phyloP scores from a whole-genome alignment of 2,329 filamentous ascomycete genomes.

The Harringtonia aguacate region DNA sequence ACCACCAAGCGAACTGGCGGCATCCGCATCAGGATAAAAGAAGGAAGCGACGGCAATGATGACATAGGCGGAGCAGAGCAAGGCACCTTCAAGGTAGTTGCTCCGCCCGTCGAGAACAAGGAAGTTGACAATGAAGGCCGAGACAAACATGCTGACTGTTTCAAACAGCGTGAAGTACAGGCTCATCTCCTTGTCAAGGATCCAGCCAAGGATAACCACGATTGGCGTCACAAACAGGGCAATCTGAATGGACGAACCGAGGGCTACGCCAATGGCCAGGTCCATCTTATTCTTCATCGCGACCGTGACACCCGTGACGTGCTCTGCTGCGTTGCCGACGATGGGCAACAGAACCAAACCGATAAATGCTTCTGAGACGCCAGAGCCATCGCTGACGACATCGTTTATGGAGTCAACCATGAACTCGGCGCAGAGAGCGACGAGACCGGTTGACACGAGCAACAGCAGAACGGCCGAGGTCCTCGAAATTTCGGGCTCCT shows the following conservation, averaged over 20 bases:
- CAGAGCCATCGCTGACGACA: constrained; percentile 32
- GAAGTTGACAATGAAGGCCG: constrained; percentile 62
- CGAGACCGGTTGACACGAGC: constrained; percentile 40
- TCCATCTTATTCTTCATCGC: constrained; percentile 51
- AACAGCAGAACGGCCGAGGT: constrained; percentile 38
- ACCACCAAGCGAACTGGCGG: constrained; percentile 13
- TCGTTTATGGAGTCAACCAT: constrained; percentile 48
- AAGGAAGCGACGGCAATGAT: constrained; percentile 18
- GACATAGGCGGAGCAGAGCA: constrained; percentile 18
- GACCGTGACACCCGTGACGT: constrained; percentile 50
- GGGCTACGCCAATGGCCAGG: constrained; percentile 48
- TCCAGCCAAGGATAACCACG: constrained; percentile 50
- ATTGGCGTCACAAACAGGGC: constrained; percentile 50
- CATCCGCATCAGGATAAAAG: constrained; percentile 14
- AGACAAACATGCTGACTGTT: constrained; percentile 61
- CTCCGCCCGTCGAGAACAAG: constrained; percentile 63
- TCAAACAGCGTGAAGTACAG: constrained; percentile 68
- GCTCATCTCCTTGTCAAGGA: constrained; percentile 42
- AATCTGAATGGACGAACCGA: constrained; percentile 52
- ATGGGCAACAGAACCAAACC: constrained; percentile 52
- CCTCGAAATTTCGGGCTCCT: constrained; percentile 26
- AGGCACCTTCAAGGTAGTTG: constrained; percentile 44
- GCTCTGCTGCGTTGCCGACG: constrained; percentile 52
- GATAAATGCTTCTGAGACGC: constrained; percentile 46
- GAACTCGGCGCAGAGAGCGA: constrained; percentile 51